Evolutionary conservation across 768 basidiomycete genomes (phyloP).

Genomic region (Amanita muscaria): DNA sequence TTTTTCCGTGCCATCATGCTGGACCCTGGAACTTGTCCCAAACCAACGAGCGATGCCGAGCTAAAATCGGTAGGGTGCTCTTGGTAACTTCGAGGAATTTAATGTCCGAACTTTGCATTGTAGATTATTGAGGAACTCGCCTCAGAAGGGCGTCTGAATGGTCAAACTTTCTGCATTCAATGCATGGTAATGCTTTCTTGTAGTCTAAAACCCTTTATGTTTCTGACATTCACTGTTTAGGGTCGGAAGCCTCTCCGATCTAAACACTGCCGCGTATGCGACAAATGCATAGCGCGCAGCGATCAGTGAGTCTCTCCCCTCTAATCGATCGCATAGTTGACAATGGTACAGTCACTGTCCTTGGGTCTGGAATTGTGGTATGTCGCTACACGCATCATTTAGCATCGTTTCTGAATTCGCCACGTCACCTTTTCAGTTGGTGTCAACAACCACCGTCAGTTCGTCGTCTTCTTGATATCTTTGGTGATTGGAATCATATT

Average conservation of each 20-base stretch:
- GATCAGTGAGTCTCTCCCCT: constrained; percentile 67
- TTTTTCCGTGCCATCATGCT: constrained; percentile 86
- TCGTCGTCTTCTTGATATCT: constrained; percentile 83
- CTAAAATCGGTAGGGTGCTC: constrained; percentile 63
- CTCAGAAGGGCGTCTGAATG: constrained; percentile 80
- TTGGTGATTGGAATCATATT: constrained; percentile 73
- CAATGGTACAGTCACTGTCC: constrained; percentile 72
- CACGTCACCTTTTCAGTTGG: constrained; percentile 52
- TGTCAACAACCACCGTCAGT: constrained; percentile 90
- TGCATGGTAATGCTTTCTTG: constrained; percentile 67
- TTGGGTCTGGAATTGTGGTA: constrained; percentile 99
- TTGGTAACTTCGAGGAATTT: constrained; percentile 1
- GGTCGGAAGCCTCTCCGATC: constrained; percentile 87
- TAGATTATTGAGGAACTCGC: constrained; percentile 88
- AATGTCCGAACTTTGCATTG: neutral
- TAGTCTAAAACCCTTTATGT: constrained; percentile 13
- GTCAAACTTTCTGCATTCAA: constrained; percentile 92
- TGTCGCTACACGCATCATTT: constrained; percentile 17
- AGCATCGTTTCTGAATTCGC: too few species aligned
- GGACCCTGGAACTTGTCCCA: constrained; percentile 85
- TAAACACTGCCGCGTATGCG: constrained; percentile 91
- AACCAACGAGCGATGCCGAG: constrained; percentile 74
- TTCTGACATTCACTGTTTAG: constrained; percentile 23
- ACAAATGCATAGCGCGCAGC: constrained; percentile 80
- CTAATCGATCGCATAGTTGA: constrained; percentile 2